Base-by-base conservation (phyloP, 2,329 filamentous ascomycete species). In the Diaporthe batatas region DNA sequence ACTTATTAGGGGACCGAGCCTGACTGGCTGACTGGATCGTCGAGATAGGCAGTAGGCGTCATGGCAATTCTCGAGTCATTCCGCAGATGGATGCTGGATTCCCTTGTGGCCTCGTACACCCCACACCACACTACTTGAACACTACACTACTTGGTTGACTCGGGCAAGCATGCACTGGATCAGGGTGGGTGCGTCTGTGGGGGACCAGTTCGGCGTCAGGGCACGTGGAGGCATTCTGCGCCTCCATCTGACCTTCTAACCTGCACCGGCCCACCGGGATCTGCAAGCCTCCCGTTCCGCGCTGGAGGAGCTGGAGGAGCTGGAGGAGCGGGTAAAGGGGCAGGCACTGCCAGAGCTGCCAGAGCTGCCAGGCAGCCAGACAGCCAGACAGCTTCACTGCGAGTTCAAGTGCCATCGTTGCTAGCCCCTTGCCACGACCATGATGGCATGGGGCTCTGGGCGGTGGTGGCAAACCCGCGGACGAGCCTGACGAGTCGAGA, bases 51-150 rank as follows among this genome's bases (percentile, higher is more conserved):
- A n/a, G n/a, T n/a, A n/a, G n/a, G n/a, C n/a, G n/a, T n/a, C n/a
- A n/a, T n/a, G n/a, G n/a, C 62, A 23, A 53, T 53, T 51, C 47
- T 67, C 47, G 62, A 67, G 62, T 67, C 62, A 67, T 67, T 67
- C 32, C 47, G 21, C 32, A 36, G 32, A 34, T 32, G 29, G 29
- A 25, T 25, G 6, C 23, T 23, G 44, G 44, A 7, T 8, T 65
- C 44, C 44, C 44, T 29, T 21, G 23, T 10, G 21, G 32, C 47
- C 62, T 53, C 44, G 32, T 18, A 25, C 29, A 29, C 29, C 29
- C 5, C 5, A 29, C 29, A 29, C 2, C 5, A 29, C 29, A 29
- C 29, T 29, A 29, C 29, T 29, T 29, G 29, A 5, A 2, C 29
- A 29, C 29, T 29, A 2, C 29, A 29, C 29, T 29, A 2, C 39